A percentile compares a stretch with the other conserved stretches of the same genome.
phyloP scores from a whole-genome alignment of 2,329 filamentous ascomycete species.

The Penicillium sp. region DNA sequence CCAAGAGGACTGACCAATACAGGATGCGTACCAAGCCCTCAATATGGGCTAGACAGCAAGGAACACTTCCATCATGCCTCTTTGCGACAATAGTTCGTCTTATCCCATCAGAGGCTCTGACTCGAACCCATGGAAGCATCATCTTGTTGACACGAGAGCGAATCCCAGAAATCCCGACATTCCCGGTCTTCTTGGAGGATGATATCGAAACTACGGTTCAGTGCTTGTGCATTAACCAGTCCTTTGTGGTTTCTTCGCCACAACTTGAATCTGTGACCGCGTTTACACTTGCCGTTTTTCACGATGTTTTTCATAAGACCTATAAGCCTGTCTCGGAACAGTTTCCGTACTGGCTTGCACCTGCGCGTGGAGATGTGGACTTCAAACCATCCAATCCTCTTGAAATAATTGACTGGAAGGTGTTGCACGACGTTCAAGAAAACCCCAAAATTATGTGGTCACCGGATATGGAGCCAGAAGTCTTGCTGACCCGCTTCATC shows the following conservation, averaged over 20 bases:
- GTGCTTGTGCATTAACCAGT: slow-evolving; percentile 46
- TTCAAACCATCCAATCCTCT: slow-evolving; percentile 6
- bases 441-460: slow-evolving; percentile 49
- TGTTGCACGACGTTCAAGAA: slow-evolving; percentile 37
- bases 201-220: slow-evolving; percentile 60
- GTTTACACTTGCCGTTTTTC: slow-evolving; percentile 75
- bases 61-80: slow-evolving; percentile 52
- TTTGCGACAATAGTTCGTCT: slow-evolving; percentile 65
- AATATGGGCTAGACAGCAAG: slow-evolving; percentile 61
- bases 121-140: slow-evolving; percentile 61
- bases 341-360: slow-evolving; percentile 82
- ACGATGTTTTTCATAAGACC: slow-evolving; percentile 84
- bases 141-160: slow-evolving; percentile 67
- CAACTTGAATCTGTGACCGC: slow-evolving; percentile 58
- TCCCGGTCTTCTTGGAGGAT: slow-evolving; percentile 70
- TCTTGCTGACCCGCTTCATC: slow-evolving; percentile 52
- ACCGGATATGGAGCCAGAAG: slow-evolving; percentile 37
- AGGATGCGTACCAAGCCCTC: slow-evolving; percentile 74
- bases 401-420: slow-evolving; percentile 47
- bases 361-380: slow-evolving; percentile 40
- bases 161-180: slow-evolving; percentile 64
- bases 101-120: slow-evolving; percentile 55
- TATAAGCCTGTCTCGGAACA: slow-evolving; percentile 64
- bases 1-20: slow-evolving; percentile 72
- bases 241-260: slow-evolving; percentile 38